Conservation (phyloP, 495 filamentous ascomycete genomes). For the Neohortaea acidophila region DNA sequence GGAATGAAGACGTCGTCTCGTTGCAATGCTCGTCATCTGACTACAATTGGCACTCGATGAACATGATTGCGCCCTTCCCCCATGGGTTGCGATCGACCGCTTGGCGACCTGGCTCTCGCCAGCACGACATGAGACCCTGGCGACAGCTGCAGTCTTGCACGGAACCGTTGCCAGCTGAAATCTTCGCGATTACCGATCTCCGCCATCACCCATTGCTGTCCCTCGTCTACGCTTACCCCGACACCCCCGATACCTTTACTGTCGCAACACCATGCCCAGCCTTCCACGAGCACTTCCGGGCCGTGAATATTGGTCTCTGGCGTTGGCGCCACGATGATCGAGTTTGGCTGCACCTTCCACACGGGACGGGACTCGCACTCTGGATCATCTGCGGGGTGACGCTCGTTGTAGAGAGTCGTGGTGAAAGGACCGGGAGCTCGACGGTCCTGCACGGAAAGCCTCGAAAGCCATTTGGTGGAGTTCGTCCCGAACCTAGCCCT, state of each 20-base stretch:
- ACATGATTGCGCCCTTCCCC: constrained; percentile 4
- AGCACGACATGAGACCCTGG: not conserved
- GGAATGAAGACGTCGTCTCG: too few species aligned
- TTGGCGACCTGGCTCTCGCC: not conserved
- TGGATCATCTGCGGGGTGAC: not conserved
- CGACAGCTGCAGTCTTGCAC: not conserved
- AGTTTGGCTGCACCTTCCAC: constrained; percentile 1
- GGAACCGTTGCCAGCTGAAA: constrained; percentile 7
- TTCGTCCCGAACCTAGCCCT: constrained; percentile 10
- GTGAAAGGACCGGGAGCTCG: constrained; percentile 4
- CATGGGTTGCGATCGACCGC: constrained; percentile 2
- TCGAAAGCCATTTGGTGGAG: constrained; percentile 7
- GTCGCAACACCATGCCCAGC: constrained; percentile 4
- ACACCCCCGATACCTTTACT: constrained; percentile 1
- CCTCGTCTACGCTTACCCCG: constrained; percentile 1
- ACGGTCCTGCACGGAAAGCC: constrained; percentile 3
- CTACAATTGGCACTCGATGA: constrained; percentile 3
- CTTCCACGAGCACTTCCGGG: not conserved
- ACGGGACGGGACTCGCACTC: not conserved
- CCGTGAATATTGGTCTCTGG: not conserved
- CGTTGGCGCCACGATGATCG: constrained; percentile 1
- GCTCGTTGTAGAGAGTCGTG: constrained; percentile 3
- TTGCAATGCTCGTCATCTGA: too few species aligned
- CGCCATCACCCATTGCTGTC: not conserved
- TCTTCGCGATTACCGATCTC: not conserved